Percentiles rank a stretch among this genome's conserved stretches.
phyloP scores from a whole-genome alignment of 1,284 basidiomycete genomes.

The Apiotrichum veenhuisii region DNA sequence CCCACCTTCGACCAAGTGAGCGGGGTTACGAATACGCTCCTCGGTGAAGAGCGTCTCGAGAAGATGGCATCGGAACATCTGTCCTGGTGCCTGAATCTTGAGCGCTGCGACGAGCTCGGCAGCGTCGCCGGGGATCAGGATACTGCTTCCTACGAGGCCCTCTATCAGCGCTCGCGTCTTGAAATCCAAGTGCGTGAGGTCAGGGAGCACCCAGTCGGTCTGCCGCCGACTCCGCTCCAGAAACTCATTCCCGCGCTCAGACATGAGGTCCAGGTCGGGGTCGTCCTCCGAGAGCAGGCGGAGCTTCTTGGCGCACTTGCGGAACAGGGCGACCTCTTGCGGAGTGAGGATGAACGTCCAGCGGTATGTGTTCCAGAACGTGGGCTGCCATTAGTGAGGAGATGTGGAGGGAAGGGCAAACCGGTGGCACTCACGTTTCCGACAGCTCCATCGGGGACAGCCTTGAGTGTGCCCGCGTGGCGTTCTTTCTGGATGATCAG shows the following conservation, averaged over 20 bases:
- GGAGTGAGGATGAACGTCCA: conserved; percentile 32
- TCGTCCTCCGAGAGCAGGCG: conserved; percentile 27
- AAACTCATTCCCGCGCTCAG: background rate
- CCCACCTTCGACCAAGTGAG: conserved; percentile 26
- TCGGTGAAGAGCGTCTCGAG: conserved; percentile 43
- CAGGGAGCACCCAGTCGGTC: conserved; percentile 16
- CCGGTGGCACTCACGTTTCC: conserved; percentile 30
- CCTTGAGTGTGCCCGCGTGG: conserved; percentile 29
- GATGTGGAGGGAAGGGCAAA: background rate
- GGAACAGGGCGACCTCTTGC: conserved; percentile 15
- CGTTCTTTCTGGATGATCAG: conserved; percentile 28
- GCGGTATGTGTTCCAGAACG: conserved; percentile 41
- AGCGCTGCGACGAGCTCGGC: conserved; percentile 22
- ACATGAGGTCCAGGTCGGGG: conserved; percentile 33
- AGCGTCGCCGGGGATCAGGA: conserved; percentile 35
- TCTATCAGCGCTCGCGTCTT: conserved; percentile 41
- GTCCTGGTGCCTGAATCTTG: conserved; percentile 15
- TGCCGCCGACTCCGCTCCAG: background rate
- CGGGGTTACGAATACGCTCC: conserved; percentile 36
- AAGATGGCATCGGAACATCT: conserved; percentile 33
- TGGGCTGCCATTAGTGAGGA: conserved; percentile 23
- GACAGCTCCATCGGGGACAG: conserved; percentile 35
- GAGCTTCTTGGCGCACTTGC: conserved; percentile 22
- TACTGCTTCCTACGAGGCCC: conserved; percentile 44
- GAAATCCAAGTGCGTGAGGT: conserved; percentile 29